These are phyloP conservation scores for Coemansia sp. DNA, from an alignment of 371 early-diverging fungal species.

Conservation along the genomic window DNA sequence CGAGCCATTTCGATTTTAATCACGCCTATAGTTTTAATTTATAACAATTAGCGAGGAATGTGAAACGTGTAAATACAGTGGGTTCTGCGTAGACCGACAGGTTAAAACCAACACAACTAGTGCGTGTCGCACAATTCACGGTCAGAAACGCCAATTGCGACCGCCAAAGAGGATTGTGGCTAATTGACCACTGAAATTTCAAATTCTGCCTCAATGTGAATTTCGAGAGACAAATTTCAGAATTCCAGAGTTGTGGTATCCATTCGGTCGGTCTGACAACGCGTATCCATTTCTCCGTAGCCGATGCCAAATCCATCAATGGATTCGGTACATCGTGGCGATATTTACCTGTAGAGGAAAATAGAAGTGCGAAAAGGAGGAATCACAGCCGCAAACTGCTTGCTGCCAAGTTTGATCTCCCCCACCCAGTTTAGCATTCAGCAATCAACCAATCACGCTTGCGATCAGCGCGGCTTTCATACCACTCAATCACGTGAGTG, in stretches of 20 bases:
- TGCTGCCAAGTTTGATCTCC: neutral
- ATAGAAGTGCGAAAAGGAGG: neutral
- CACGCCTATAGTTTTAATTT: no score
- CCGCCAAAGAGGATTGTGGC: neutral
- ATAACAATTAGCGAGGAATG: neutral
- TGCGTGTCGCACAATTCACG: no score
- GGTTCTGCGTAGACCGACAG: neutral
- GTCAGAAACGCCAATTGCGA: no score
- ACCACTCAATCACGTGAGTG: neutral
- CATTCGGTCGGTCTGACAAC: neutral
- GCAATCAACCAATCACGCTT: neutral
- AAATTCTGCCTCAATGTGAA: neutral
- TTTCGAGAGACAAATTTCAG: neutral
- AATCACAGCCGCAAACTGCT: neutral
- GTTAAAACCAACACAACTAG: no score
- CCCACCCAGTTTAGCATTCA: neutral
- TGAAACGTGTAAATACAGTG: neutral
- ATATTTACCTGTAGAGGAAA: neutral
- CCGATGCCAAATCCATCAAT: neutral
- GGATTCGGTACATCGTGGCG: neutral
- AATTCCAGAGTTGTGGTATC: neutral
- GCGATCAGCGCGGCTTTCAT: neutral
- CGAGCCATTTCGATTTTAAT: slow-evolving; percentile 46
- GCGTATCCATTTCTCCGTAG: neutral
- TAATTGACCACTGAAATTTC: neutral